Evolutionary conservation across 2,329 filamentous ascomycete species (phyloP), one percentile per base, ranked within the genome.

Genomic region (Aspergillus versicolor): DNA sequence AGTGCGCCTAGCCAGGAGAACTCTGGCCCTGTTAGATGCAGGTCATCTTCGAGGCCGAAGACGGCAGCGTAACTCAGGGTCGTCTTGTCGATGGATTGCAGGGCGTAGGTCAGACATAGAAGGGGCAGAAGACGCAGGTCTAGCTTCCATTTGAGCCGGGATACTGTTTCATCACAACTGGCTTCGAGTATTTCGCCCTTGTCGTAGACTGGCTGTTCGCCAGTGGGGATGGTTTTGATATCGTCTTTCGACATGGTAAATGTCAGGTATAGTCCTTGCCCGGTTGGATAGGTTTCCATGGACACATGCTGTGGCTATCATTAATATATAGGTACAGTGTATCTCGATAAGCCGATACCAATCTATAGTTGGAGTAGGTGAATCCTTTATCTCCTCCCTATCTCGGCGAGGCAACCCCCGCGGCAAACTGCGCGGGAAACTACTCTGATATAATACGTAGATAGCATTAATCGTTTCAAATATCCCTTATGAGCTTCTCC

Each of bases 41-140:
- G 65, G 38, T 76, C 73, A 57, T 83, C 78, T 72, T 80, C 80
- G 34, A 81, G 48, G 13, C 82, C 70, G 44, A 85, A 84, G 24
- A 76, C 73, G 3, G 83, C 82, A 47, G 82, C 75, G 62, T 76
- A 80, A 44, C 77, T 63, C 38, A 82, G 72, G 0, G 63, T 70
- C 1, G 63, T 64, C n/a, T 54, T 51, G 38, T 51, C 37, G 48
- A 51, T 42, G 8, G 37, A 51, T 15, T 51, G 48, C n/a, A 51
- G 15, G 15, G 48, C 48, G 17, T 51, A 51, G 3, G 37, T 51
- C 6, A 51, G 37, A n/a, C 48, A 42, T 1, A 51, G 48, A 15
- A 51, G 48, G 2, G 37, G 48, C 1, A 51, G 37, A 8, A 42
- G 48, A 17, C 48, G 37, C 1, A 42, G 37, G 48, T 51, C 48